These are phyloP conservation scores for Phytophthora idaei DNA, from an alignment of 352 stramenopile genomes.

Conservation along the genomic window DNA sequence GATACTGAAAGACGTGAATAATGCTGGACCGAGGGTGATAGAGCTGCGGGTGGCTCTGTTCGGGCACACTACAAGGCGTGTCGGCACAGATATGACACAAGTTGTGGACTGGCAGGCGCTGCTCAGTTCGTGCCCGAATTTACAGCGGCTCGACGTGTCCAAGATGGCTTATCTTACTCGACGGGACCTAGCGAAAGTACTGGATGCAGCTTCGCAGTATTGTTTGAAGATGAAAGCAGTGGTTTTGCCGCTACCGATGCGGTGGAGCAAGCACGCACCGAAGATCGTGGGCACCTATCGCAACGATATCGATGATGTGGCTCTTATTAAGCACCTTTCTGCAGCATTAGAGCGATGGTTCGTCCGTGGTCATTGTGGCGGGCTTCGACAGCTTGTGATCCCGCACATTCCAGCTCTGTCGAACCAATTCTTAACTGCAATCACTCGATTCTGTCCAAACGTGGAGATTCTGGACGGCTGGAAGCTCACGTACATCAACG, in stretches of 20 bases:
- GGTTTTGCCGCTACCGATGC: constrained; percentile 46
- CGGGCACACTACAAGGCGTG: constrained; percentile 41
- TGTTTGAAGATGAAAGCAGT: constrained; percentile 57
- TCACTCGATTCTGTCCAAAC: constrained; percentile 49
- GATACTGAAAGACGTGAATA: constrained; percentile 24
- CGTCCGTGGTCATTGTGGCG: constrained; percentile 31
- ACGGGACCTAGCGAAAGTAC: constrained; percentile 40
- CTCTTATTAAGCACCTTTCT: constrained; percentile 36
- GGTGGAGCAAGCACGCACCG: constrained; percentile 45
- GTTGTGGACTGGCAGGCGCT: constrained; percentile 46
- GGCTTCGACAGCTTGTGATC: constrained; percentile 50
- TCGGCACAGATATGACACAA: constrained; percentile 37
- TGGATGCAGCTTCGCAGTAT: constrained; percentile 41
- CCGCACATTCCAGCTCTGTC: constrained; percentile 43
- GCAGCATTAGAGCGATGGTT: constrained; percentile 50
- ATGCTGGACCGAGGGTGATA: constrained; percentile 33
- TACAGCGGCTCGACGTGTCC: constrained; percentile 56
- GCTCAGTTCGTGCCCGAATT: constrained; percentile 43
- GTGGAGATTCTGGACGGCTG: constrained; percentile 64
- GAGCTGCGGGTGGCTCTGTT: constrained; percentile 59
- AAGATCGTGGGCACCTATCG: constrained; percentile 26
- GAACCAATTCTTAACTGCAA: constrained; percentile 44
- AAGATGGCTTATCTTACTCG: constrained; percentile 59
- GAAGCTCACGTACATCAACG: constrained; percentile 59
- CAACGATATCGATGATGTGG: constrained; percentile 33